These are phyloP conservation scores for Pholiota adiposa DNA, from an alignment of 1,284 basidiomycete species.

Conservation along the genomic window DNA sequence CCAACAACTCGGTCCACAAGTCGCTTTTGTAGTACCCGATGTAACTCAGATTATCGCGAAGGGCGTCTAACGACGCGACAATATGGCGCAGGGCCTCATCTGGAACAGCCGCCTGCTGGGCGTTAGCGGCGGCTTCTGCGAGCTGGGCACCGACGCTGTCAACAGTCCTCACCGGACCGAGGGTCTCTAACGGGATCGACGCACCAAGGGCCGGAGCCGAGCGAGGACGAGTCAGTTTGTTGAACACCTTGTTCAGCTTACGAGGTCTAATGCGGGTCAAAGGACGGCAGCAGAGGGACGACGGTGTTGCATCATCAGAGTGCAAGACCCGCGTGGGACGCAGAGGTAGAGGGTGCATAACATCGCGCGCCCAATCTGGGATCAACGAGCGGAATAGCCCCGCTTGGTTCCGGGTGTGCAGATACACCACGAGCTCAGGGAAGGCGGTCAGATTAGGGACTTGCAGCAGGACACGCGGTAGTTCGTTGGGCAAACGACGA, in stretches of 20 bases:
- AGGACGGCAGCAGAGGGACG: conserved; percentile 1
- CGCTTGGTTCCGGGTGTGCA: conserved; percentile 44
- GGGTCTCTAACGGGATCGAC: background rate
- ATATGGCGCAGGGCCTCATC: conserved; percentile 29
- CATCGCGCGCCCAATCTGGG: conserved; percentile 42
- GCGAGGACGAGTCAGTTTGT: background rate
- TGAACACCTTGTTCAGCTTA: conserved; percentile 1
- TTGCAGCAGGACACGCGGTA: conserved; percentile 36
- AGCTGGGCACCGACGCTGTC: conserved; percentile 32
- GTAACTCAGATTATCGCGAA: conserved; percentile 38
- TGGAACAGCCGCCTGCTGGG: background rate
- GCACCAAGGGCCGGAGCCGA: background rate
- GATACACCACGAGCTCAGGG: conserved; percentile 38
- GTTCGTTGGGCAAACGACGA: conserved; percentile 33
- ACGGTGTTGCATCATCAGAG: background rate
- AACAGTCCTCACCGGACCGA: conserved; percentile 17
- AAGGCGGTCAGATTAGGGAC: conserved; percentile 41
- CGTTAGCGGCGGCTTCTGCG: conserved; percentile 21
- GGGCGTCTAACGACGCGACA: conserved; percentile 29
- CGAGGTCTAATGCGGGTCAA: background rate
- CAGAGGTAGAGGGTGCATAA: conserved; percentile 36
- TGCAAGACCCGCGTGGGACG: background rate
- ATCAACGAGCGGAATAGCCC: conserved; percentile 39
- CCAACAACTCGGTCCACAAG: conserved; percentile 38
- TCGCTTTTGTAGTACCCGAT: conserved; percentile 36